Conservation (phyloP, 768 basidiomycete species). For the Leccinum olivaceopallidum region DNA sequence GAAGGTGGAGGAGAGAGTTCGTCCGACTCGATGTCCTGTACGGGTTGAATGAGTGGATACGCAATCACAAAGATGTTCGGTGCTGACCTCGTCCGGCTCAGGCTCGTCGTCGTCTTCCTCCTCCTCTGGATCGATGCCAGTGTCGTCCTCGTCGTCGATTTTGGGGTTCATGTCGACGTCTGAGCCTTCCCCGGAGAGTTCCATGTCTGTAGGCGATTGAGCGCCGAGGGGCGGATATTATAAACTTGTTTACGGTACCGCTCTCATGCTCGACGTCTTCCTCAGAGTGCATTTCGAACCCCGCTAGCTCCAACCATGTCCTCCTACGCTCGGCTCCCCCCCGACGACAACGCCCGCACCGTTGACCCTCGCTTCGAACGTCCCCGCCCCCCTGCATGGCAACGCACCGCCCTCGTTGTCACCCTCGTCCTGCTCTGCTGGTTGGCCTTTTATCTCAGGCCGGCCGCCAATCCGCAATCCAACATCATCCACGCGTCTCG, state of each 20-base stretch:
- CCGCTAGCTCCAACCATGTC: slow-evolving; percentile 18
- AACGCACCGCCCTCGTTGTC: slow-evolving; percentile 45
- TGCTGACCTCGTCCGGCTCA: slow-evolving; percentile 15
- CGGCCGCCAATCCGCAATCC: slow-evolving; percentile 32
- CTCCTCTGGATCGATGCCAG: slow-evolving; percentile 33
- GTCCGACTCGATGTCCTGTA: slow-evolving; percentile 36
- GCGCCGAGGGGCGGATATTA: background rate
- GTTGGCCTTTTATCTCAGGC: slow-evolving; percentile 39
- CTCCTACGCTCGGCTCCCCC: slow-evolving; percentile 11
- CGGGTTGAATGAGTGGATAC: background rate
- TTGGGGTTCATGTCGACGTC: slow-evolving; percentile 41
- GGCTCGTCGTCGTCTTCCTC: slow-evolving; percentile 31
- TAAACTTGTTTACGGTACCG: background rate
- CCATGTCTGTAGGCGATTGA: slow-evolving; percentile 23
- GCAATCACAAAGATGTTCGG: background rate
- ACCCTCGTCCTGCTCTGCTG: slow-evolving; percentile 45
- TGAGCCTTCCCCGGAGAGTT: slow-evolving; percentile 22
- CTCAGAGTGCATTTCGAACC: slow-evolving; percentile 22
- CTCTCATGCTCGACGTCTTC: slow-evolving; percentile 8
- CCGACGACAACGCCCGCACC: background rate
- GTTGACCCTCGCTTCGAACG: slow-evolving; percentile 35
- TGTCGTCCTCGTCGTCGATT: slow-evolving; percentile 39
- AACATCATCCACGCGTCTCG: slow-evolving; percentile 62
- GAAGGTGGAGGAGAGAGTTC: slow-evolving; percentile 35
- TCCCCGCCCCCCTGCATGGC: slow-evolving; percentile 45